A percentile compares a stretch with the other conserved stretches of the same genome.
phyloP scores from a whole-genome alignment of 1,284 basidiomycete genomes.

The Ustilago cynodontis region DNA sequence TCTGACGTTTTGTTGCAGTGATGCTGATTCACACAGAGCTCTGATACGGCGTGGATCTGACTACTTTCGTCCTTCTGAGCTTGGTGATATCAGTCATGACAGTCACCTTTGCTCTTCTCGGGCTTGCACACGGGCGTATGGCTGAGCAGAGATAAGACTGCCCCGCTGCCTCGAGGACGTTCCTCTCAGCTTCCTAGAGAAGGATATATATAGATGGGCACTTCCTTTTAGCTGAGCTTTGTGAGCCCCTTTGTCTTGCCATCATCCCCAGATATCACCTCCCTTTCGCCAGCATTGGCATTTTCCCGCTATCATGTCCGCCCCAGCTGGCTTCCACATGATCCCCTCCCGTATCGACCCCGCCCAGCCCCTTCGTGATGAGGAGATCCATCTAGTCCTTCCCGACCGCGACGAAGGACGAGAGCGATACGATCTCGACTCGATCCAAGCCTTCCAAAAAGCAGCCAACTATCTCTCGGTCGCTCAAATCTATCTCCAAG shows the following conservation, averaged over 20 bases:
- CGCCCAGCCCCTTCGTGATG: constrained; percentile 2
- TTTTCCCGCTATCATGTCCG: constrained; percentile 5
- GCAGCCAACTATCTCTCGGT: constrained; percentile 66
- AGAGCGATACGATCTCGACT: constrained; percentile 25
- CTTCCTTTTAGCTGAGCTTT: neutral
- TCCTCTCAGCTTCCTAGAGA: neutral
- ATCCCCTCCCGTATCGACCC: constrained; percentile 20
- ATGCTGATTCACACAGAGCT: neutral
- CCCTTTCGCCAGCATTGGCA: neutral
- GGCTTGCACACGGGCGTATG: neutral
- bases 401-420: constrained; percentile 9
- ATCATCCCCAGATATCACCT: neutral
- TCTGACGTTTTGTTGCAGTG: neutral
- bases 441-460: constrained; percentile 40
- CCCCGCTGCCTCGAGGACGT: too few relatives aligned
- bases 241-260: neutral
- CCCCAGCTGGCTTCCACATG: constrained; percentile 15
- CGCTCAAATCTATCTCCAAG: constrained; percentile 80
- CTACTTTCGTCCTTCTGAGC: too few relatives aligned
- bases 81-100: neutral
- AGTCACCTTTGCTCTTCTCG: neutral
- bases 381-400: constrained; percentile 14
- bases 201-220: neutral
- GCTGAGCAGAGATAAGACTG: too few relatives aligned
- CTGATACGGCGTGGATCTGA: neutral